Evolutionary conservation across 1,284 basidiomycete species (phyloP).

Genomic region (Vanrija sp.): DNA sequence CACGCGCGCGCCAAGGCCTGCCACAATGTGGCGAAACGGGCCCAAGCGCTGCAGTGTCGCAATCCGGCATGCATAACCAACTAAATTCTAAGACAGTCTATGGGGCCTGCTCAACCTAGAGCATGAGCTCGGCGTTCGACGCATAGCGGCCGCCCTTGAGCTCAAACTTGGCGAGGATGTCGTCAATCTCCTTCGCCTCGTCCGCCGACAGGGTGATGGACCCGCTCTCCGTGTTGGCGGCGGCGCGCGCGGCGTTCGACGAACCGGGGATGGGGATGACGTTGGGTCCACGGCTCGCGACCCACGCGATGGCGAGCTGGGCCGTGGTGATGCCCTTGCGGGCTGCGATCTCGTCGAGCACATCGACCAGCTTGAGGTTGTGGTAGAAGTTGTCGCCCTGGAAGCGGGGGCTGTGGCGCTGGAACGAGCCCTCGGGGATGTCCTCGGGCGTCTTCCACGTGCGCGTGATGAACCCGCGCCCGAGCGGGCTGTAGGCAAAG

Average conservation of each 20-base stretch:
- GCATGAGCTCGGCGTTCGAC: slow-evolving; percentile 15
- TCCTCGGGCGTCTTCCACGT: slow-evolving; percentile 54
- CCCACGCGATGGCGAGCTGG: slow-evolving; percentile 63
- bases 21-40: no score
- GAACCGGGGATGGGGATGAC: slow-evolving; percentile 59
- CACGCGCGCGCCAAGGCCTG: no score
- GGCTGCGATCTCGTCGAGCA: slow-evolving; percentile 51
- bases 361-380: slow-evolving; percentile 58
- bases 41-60: no score
- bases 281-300: slow-evolving; percentile 36
- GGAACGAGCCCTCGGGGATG: slow-evolving; percentile 50
- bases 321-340: slow-evolving; percentile 56
- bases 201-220: slow-evolving; percentile 51
- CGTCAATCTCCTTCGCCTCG: slow-evolving; percentile 47
- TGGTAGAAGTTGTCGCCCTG: slow-evolving; percentile 54
- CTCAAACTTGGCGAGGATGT: slow-evolving; percentile 44
- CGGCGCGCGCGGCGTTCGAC: slow-evolving; percentile 50
- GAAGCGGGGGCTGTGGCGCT: slow-evolving; percentile 35
- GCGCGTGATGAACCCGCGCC: slow-evolving; percentile 59
- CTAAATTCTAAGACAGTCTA: no score
- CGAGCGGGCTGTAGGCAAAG: slow-evolving; percentile 60
- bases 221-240: slow-evolving; percentile 53
- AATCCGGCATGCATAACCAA: no score
- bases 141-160: slow-evolving; percentile 31
- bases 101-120: background rate